phyloP scores from a whole-genome alignment of 2,329 filamentous ascomycete genomes.

The Apiospora arundinis region DNA sequence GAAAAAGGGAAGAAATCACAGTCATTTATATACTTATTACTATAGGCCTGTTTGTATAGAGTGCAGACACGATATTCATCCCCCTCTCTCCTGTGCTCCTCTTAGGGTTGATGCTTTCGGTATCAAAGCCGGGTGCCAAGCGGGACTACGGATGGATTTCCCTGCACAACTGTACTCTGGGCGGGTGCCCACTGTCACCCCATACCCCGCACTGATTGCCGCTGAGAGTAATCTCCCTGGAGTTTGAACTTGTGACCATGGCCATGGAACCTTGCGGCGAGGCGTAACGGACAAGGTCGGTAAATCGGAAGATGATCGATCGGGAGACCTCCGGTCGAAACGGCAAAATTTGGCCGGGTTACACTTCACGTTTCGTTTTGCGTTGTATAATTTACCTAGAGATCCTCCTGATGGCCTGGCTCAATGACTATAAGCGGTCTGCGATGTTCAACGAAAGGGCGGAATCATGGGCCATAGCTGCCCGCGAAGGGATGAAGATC shows the following conservation, averaged over 20 bases:
- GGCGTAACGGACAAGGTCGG: neutral
- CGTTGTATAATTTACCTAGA: no score
- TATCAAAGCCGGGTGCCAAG: slow-evolving; percentile 5
- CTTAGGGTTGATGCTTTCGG: neutral
- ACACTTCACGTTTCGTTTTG: neutral
- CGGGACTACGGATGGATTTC: neutral
- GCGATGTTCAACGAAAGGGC: neutral
- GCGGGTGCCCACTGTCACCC: neutral
- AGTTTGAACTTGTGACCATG: neutral
- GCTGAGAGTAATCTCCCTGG: neutral
- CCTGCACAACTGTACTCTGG: neutral
- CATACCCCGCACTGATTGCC: slow-evolving; percentile 7
- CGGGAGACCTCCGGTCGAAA: neutral
- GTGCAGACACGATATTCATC: neutral
- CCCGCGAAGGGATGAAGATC: neutral
- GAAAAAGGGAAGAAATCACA: neutral
- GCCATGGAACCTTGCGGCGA: neutral
- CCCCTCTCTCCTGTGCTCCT: neutral
- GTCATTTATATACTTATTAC: neutral
- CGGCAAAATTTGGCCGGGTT: neutral
- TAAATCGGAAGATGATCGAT: neutral
- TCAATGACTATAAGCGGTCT: neutral
- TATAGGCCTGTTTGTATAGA: neutral
- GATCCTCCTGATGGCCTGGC: no score
- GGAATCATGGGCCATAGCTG: neutral